Evolutionary conservation across 2,329 filamentous ascomycete species (phyloP), one percentile per base, ranked within the genome.

Genomic region (Fusarium praegraminearum): DNA sequence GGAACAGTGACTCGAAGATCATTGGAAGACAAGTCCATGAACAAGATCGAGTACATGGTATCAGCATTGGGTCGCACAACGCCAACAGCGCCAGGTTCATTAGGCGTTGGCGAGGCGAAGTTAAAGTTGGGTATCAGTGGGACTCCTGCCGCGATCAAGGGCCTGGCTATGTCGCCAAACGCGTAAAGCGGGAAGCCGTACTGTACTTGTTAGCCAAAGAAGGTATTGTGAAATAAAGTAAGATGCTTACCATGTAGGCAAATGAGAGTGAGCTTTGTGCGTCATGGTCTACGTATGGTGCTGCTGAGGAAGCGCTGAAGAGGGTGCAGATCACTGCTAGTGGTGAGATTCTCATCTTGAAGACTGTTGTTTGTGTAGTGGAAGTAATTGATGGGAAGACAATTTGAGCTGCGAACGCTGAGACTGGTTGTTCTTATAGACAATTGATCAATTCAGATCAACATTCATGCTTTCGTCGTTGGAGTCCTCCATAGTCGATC

Each of bases 151-250:
- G 47, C 24, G 15, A 51, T 18, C 18, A 51, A 51, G 1, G 47
- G 47, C 18, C 47, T 51, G 6, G 33, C 47, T 3, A 51, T 26
- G 4, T 51, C 47, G 1, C 47, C 33, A 4, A 51, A 51, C 2
- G 47, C 33, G 33, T 51, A 51, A 7, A 51, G 47, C n/a, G 47
- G 47, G 13, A 51, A 51, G 22, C 47, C 47, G n/a, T 51, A 51
- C 47, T 51, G 8, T 26, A 9, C 0, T 1, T 11, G 12, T 51
- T n/a, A 38, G 47, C 16, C 8, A 9, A 9, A 7, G 12, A 1
- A n/a, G 8, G 4, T 9, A 8, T 13, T 5, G 11, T 3, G 4
- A 22, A 6, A 18, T 2, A 2, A 10, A 15, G 3, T 5, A 6
- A 3, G 3, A 13, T 50, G 8, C 32, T 28, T 0, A 51, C 47